Evolutionary conservation across 1,284 basidiomycete species (phyloP), one percentile per base, ranked within the genome.

Genomic region (Thelephora terrestris): DNA sequence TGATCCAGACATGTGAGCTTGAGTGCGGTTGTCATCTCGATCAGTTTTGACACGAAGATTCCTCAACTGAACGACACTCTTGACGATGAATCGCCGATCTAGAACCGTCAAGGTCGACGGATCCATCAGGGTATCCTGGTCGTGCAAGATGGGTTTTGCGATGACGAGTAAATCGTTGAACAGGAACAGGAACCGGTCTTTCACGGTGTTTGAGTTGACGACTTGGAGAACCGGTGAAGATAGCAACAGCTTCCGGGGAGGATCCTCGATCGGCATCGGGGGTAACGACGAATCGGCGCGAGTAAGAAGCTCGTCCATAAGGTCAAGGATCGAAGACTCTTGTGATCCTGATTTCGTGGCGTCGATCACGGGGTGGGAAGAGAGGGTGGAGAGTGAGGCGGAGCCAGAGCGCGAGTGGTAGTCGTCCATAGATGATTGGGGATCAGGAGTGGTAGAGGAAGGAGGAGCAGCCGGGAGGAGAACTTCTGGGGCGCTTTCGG

Each of bases 81-180:
- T 96, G 58, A 95, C 83, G 44, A 89, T 67, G 61, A 91, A 96
- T 57, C 85, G 84, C 60, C 84, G 76, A 57, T 95, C 90, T 45
- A 87, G 75, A 1, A 81, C 75, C 54, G 72, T 81, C 7, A 82
- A 78, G 53, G 78, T 81, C 51, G 74, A 70, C 38, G 70, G 65
- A 51, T 83, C 78, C 43, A 77, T 64, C 35, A 80, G 68, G 32
- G 69, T 68, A 54, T 84, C 82, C 54, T 78, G 71, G 54, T 84
- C 81, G 46, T 76, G 71, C 48, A 75, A 63, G 54, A 85, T 70
- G 12, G 85, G 79, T 60, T 91, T 85, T 42, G 85, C 79, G 52
- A 99, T 81, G 61, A 99, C 79, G 40, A 99, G 75, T 43, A 98
- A 76, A 63, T 99, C 96, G 61, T 74, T 90, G 74, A 99, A 99